These are phyloP conservation scores for Penicillium janthinellum DNA, from an alignment of 2,329 filamentous ascomycete species.

Conservation along the genomic window DNA sequence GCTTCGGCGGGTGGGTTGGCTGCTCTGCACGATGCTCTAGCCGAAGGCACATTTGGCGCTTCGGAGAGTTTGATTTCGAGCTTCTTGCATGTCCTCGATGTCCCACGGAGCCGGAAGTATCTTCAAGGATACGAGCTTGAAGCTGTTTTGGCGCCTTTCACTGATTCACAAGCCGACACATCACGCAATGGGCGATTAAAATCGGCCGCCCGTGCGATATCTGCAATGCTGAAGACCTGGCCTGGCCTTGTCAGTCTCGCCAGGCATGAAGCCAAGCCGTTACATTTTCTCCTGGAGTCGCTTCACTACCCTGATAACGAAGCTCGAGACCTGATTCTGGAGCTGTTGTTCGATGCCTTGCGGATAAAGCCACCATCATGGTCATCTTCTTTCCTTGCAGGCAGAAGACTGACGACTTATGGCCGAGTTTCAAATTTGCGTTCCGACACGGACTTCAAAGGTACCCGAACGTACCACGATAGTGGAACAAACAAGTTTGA, in stretches of 20 bases:
- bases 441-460: slow-evolving; percentile 56
- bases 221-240: slow-evolving; percentile 90
- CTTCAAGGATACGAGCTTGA: slow-evolving; percentile 89
- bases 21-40: slow-evolving; percentile 85
- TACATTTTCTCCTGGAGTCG: slow-evolving; percentile 75
- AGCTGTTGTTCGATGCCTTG: slow-evolving; percentile 79
- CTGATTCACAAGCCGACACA: slow-evolving; percentile 67
- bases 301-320: slow-evolving; percentile 60
- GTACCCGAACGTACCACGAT: slow-evolving; percentile 61
- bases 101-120: slow-evolving; percentile 76
- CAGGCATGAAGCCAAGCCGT: slow-evolving; percentile 82
- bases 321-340: slow-evolving; percentile 76
- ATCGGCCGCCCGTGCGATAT: slow-evolving; percentile 88
- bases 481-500: slow-evolving; percentile 67
- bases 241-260: slow-evolving; percentile 84
- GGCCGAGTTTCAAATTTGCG: slow-evolving; percentile 88
- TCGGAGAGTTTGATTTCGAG: slow-evolving; percentile 84
- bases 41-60: slow-evolving; percentile 87
- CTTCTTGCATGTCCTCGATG: slow-evolving; percentile 88
- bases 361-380: slow-evolving; percentile 92
- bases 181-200: slow-evolving; percentile 68
- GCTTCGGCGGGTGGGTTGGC: slow-evolving; percentile 82
- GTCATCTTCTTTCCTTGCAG: slow-evolving; percentile 94
- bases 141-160: slow-evolving; percentile 87
- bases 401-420: slow-evolving; percentile 89